A percentile compares a stretch with the other conserved stretches of the same genome.
These are phyloP conservation scores for Mikania micrantha DNA, from an alignment of 129 eudicot genomes.

Conservation along the genomic window DNA sequence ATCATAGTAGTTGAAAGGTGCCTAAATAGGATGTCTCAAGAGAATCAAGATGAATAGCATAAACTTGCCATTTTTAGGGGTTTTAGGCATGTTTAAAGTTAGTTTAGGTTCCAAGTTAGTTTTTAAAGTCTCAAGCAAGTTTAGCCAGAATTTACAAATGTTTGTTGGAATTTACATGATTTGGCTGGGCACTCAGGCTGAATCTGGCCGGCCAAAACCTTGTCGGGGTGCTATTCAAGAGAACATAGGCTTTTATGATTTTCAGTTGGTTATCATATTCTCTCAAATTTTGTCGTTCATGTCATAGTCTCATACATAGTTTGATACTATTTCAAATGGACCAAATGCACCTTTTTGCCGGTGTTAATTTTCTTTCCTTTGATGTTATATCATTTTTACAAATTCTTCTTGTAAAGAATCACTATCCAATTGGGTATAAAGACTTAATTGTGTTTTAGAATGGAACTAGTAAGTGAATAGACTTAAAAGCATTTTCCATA, in stretches of 20 bases:
- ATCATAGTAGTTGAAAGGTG: too few species aligned
- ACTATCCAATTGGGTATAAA: not conserved
- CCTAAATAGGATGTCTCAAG: too few species aligned
- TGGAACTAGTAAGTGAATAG: not conserved
- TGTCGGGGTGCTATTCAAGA: not conserved
- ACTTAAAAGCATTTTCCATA: not conserved
- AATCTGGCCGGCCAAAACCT: too few species aligned
- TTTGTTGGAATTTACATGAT: too few species aligned
- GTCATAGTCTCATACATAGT: not conserved
- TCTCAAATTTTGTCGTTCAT: not conserved
- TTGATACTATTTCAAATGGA: not conserved
- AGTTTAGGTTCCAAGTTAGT: too few species aligned
- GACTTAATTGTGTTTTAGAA: not conserved
- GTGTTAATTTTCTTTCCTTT: not conserved
- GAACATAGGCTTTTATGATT: not conserved
- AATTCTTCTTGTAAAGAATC: not conserved
- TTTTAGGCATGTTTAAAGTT: too few species aligned
- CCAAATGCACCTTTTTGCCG: not conserved
- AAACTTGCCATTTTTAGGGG: too few species aligned
- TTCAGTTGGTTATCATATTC: not conserved
- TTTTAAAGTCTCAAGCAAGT: too few species aligned
- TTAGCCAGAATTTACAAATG: too few species aligned
- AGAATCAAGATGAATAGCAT: too few species aligned
- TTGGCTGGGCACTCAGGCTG: too few species aligned
- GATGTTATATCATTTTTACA: not conserved